Conservation (phyloP, 352 stramenopile species). For the Pythium rhizo-oryzae region DNA sequence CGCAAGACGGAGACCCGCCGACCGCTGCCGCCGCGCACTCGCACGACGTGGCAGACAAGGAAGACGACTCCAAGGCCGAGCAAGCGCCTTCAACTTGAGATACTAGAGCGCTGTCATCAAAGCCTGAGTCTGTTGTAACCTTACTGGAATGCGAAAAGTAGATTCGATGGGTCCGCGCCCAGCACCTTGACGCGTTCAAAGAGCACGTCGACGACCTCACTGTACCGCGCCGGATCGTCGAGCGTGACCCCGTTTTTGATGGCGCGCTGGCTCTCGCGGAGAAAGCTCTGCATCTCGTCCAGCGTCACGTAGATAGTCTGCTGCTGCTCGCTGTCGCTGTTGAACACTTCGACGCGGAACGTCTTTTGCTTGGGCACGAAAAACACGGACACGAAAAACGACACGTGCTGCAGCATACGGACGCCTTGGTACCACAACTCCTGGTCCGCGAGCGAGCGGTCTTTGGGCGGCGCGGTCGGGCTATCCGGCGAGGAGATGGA, state of each 20-base stretch:
- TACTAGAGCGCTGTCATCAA: background rate
- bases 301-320: slow-evolving; percentile 77
- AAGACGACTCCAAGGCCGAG: background rate
- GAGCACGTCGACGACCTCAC: slow-evolving; percentile 58
- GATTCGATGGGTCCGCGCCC: slow-evolving; percentile 40
- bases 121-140: background rate
- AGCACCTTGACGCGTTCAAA: slow-evolving; percentile 68
- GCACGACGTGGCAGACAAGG: background rate
- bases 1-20: slow-evolving; percentile 2
- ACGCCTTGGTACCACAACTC: slow-evolving; percentile 77
- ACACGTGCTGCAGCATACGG: slow-evolving; percentile 55
- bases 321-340: slow-evolving; percentile 76
- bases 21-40: background rate
- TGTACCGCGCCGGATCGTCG: slow-evolving; percentile 32
- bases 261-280: slow-evolving; percentile 53
- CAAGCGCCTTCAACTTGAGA: background rate
- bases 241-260: slow-evolving; percentile 21
- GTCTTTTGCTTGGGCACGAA: slow-evolving; percentile 62
- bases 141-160: slow-evolving; percentile 73
- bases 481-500: slow-evolving; percentile 12
- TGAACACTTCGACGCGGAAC: slow-evolving; percentile 79
- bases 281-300: slow-evolving; percentile 57
- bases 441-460: slow-evolving; percentile 44
- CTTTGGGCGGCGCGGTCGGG: background rate
- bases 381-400: slow-evolving; percentile 78